Evolutionary conservation across 805 yeast species (phyloP).

Genomic region (Lipomyces kockii): DNA sequence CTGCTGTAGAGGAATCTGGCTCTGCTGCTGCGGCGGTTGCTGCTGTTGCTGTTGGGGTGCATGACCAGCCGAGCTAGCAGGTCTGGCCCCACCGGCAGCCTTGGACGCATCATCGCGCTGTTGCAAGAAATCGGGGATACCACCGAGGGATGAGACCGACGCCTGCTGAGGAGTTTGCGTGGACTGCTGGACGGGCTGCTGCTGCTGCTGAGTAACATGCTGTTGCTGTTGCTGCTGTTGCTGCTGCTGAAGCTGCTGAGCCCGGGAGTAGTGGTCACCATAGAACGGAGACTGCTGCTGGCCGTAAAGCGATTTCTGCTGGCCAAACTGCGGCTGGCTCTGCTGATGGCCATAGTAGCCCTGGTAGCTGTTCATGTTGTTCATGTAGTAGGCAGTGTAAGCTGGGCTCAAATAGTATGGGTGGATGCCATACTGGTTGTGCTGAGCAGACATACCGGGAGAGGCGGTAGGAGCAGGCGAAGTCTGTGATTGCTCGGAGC

Average conservation of each 20-base stretch:
- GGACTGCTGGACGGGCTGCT: constrained; percentile 21
- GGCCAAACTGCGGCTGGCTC: constrained; percentile 33
- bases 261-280: constrained; percentile 19
- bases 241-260: constrained; percentile 27
- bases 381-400: constrained; percentile 38
- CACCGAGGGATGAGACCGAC: constrained; percentile 33
- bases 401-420: constrained; percentile 38
- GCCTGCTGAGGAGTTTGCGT: constrained; percentile 18
- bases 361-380: constrained; percentile 28
- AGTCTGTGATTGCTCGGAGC: constrained; percentile 28
- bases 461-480: constrained; percentile 36
- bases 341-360: constrained; percentile 38
- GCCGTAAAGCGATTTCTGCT: constrained; percentile 34
- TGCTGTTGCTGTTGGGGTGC: constrained; percentile 22
- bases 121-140: constrained; percentile 36
- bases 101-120: constrained; percentile 35
- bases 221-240: constrained; percentile 13
- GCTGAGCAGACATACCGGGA: constrained; percentile 32
- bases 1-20: constrained; percentile 23
- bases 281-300: constrained; percentile 30
- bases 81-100: constrained; percentile 22
- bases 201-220: constrained; percentile 10
- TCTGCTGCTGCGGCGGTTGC: constrained; percentile 17
- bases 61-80: constrained; percentile 28
- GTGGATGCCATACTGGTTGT: constrained; percentile 34